A percentile compares a stretch with the other conserved stretches of the same genome.
Evolutionary conservation across 106 monocot genomes (phyloP).

Genomic region (Posidonia australis): DNA sequence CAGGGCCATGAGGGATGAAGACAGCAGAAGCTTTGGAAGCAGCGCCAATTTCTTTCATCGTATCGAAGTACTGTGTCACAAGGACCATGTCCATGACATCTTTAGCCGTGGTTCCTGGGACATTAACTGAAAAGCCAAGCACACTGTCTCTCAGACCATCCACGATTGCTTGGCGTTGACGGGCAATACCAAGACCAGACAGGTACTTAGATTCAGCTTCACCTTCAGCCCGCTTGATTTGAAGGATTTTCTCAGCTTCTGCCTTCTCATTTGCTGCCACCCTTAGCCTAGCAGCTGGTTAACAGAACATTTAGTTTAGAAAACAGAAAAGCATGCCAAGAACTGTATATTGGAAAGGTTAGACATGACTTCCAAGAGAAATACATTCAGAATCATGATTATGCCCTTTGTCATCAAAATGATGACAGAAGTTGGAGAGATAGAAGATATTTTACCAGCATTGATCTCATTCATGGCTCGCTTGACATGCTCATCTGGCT

Average conservation of each 20-base stretch:
- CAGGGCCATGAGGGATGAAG: constrained; percentile 83
- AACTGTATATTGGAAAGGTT: too few relatives aligned
- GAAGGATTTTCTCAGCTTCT: constrained; percentile 83
- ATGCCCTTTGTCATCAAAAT: neutral
- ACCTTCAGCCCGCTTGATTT: constrained; percentile 81
- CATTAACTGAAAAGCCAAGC: constrained; percentile 60
- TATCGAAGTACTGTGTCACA: constrained; percentile 86
- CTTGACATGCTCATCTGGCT: constrained; percentile 71
- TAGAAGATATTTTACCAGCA: constrained; percentile 29
- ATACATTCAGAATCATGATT: neutral
- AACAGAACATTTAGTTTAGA: too few relatives aligned
- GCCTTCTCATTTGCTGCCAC: constrained; percentile 82
- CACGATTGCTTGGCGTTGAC: constrained; percentile 88
- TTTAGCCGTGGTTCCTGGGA: constrained; percentile 64
- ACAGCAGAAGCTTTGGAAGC: constrained; percentile 48
- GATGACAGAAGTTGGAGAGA: neutral
- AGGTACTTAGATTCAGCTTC: constrained; percentile 88
- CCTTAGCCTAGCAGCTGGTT: constrained; percentile 64
- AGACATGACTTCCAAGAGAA: neutral
- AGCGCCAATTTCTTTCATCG: constrained; percentile 86
- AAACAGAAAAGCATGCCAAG: too few relatives aligned
- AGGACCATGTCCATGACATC: constrained; percentile 96
- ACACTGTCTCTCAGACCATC: constrained; percentile 81
- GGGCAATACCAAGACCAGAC: constrained; percentile 71
- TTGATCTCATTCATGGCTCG: constrained; percentile 86